A percentile compares a stretch with the other conserved stretches of the same genome.
Conservation (phyloP, 1,139 yeast species). For the Pichia sorboxylosa region DNA sequence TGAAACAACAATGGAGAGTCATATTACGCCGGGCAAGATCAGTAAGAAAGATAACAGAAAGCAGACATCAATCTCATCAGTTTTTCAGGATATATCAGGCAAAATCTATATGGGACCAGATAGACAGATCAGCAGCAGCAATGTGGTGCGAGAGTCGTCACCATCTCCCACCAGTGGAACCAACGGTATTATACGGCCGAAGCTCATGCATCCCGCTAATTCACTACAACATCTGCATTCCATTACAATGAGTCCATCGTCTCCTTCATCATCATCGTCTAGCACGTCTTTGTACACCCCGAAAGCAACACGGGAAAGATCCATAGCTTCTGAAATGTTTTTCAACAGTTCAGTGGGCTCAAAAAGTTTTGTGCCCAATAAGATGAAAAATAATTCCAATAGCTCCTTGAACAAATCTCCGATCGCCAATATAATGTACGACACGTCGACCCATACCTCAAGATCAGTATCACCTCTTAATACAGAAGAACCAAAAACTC, state of each 20-base stretch:
- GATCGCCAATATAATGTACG: background rate
- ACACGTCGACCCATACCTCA: slow-evolving; percentile 2
- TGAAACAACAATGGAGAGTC: too few relatives aligned
- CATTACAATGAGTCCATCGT: background rate
- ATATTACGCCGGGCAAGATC: too few relatives aligned
- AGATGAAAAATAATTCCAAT: background rate
- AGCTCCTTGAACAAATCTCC: background rate
- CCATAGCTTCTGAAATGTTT: background rate
- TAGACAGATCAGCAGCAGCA: too few relatives aligned
- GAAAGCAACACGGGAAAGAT: slow-evolving; percentile 3
- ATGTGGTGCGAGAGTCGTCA: slow-evolving; percentile 7
- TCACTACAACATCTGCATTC: background rate
- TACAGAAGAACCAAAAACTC: slow-evolving; percentile 1
- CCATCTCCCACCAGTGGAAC: slow-evolving; percentile 7
- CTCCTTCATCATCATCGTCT: slow-evolving; percentile 1
- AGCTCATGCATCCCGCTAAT: background rate
- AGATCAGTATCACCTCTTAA: slow-evolving; percentile 9
- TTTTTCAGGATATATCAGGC: too few relatives aligned
- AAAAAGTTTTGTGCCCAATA: background rate
- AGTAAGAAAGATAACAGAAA: too few relatives aligned
- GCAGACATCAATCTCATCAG: too few relatives aligned
- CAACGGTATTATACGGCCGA: too few relatives aligned
- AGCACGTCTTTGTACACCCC: slow-evolving; percentile 5
- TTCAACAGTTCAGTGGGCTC: background rate
- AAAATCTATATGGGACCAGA: too few relatives aligned